Evolutionary conservation across 2,329 filamentous ascomycete genomes (phyloP), one percentile per base, ranked within the genome.

Genomic region (Macrophomina phaseolina): DNA sequence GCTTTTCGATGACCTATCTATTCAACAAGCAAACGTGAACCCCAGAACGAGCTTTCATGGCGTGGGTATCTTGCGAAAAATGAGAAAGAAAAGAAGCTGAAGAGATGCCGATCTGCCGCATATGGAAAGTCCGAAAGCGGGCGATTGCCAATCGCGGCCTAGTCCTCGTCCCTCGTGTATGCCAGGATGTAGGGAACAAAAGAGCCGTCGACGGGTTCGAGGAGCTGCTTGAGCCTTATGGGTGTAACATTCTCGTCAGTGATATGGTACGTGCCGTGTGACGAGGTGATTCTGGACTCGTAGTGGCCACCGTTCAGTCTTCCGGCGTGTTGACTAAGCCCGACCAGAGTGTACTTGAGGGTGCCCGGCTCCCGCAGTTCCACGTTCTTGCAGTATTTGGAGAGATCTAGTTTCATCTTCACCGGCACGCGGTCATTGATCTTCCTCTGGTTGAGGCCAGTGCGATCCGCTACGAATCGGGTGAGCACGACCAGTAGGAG

Each of bases 401-500:
- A 56, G 3, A 67, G 14, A 42, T 67, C 66, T 11, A 67, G 40
- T 8, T 56, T 32, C n/a, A 56, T 42, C 3, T 49, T 49, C 14
- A 49, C 38, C 11, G 18, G 32, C n/a, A 64, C 30, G 9, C 7
- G 6, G 28, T 55, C 40, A 1, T 42, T 9, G 48, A 67, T 8
- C 58, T 63, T 63, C 42, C 42, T 32, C 7, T 9, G 34, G 23
- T n/a, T n/a, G 12, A 11, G 28, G 4, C 11, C 42, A 8, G 6
- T 18, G 16, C 36, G 11, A 12, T 36, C 45, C n/a, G 6, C 12
- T 1, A 58, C 64, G 51, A 71, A 69, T 7, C 69, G 69, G 23
- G 46, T 42, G n/a, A 72, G 60, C 7, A 71, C 68, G 28, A 72
- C 38, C 30, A 64, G 30, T 36, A 72, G 64, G 16, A 71, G 67